Base-by-base conservation (phyloP, 495 filamentous ascomycete genomes). In the Corynascus novoguineensis region DNA sequence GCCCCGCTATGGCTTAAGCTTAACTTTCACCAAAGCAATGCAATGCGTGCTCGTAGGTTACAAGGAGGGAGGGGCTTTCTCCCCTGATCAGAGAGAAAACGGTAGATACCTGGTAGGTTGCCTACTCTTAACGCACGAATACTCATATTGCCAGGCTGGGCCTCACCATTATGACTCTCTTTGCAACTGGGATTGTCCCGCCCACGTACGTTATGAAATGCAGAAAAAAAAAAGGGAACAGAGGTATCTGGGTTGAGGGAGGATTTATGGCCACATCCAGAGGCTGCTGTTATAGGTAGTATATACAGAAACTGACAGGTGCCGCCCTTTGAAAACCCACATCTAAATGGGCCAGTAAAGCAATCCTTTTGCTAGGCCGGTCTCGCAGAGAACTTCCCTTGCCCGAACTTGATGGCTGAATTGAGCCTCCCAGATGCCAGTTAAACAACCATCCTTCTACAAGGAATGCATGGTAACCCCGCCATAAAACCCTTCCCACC, bases 281-380 rank as follows among this genome's bases (percentile, higher is more conserved):
- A n/a, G n/a, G n/a, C n/a, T n/a, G n/a, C 53, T 46, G 31, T 35
- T 10, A 35, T 29, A 31, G 8, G 17, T 55, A 46, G 17, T 38
- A 42, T 57, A 57, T 57, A 57, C 54, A 57, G 22, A 50, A 49
- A 25, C 14, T 17, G 35, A 50, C 22, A 55, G 21, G 17, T 11
- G 15, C 41, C 52, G 25, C 51, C 40, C 50, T 21, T 14, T 10
- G 27, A 17, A 11, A 22, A 28, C 42, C 42, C 12, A 8, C 21
- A 25, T n/a, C 17, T 8, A n/a, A 17, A n/a, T 41, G 15, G 37
- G 15, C 21, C 17, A 41, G 28, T 22, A 22, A 31, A 24, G 25
- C n/a, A 50, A 3, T 29, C 32, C 9, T 42, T 31, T 24, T 42
- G 41, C 53, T 22, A 55, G 40, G n/a, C 53, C 53, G 6, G 22